Percentiles rank a stretch among this genome's conserved stretches.
phyloP scores from a whole-genome alignment of 75 land plant species.

The Isoetes taiwanensis region DNA sequence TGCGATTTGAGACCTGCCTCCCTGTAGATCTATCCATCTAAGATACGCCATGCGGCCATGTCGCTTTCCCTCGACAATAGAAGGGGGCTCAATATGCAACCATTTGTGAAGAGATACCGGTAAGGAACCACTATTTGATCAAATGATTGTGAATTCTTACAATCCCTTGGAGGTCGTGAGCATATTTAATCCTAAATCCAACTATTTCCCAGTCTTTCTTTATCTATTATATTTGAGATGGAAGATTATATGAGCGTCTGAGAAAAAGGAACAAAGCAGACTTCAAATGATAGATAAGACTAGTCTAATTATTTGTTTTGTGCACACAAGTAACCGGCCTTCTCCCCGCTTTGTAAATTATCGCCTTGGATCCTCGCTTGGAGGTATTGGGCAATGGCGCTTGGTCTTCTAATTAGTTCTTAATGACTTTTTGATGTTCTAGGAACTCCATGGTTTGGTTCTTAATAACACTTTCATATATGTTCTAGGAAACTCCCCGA shows the following conservation, averaged over 20 bases:
- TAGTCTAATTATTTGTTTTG: not conserved
- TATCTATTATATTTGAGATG: too few species aligned
- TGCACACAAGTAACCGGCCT: not conserved
- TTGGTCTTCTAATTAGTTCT: not conserved
- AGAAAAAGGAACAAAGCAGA: too few species aligned
- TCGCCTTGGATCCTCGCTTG: not conserved
- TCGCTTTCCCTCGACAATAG: too few species aligned
- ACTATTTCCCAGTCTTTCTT: too few species aligned
- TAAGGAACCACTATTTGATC: slow-evolving; percentile 86
- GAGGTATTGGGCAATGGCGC: not conserved
- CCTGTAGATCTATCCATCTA: too few species aligned
- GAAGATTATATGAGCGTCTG: too few species aligned
- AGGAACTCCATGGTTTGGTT: too few species aligned
- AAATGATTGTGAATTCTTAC: slow-evolving; percentile 74
- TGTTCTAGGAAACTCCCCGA: not conserved
- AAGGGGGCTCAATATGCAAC: too few species aligned
- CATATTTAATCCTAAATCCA: not conserved
- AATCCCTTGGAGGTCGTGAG: slow-evolving; percentile 83
- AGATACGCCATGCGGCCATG: too few species aligned
- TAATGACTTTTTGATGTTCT: not conserved
- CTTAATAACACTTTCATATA: too few species aligned
- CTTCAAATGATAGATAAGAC: not conserved
- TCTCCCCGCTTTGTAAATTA: not conserved
- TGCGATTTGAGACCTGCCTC: too few species aligned
- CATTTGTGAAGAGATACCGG: too few species aligned